Conservation (phyloP, 192 early-diverging fungal genomes). For the Phlyctochytrium planicorne region DNA sequence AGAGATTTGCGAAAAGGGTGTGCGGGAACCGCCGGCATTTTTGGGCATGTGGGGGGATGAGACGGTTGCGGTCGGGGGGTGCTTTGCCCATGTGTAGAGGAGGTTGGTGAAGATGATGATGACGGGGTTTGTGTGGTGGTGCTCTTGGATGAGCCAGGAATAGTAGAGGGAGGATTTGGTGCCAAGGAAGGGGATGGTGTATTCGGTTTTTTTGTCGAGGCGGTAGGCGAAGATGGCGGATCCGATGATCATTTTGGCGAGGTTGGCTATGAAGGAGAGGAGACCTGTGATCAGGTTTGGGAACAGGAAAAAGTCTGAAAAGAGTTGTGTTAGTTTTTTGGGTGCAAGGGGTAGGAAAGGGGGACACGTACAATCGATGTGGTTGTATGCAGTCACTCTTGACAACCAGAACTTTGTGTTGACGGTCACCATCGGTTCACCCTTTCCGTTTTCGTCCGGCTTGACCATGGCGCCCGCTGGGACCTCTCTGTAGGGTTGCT, state of each 20-base stretch:
- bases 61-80: not conserved
- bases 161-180: not conserved
- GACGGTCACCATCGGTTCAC: not conserved
- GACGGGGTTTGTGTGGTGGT: constrained; percentile 17
- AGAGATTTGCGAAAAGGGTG: not conserved
- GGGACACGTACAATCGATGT: constrained; percentile 11
- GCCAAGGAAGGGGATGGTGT: not conserved
- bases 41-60: not conserved
- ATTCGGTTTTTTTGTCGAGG: constrained; percentile 5
- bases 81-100: not conserved
- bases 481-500: not conserved
- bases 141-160: constrained; percentile 18
- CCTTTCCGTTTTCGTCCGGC: not conserved
- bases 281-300: constrained; percentile 10
- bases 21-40: not conserved
- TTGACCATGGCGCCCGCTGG: not conserved
- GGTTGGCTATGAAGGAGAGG: not conserved
- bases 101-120: constrained; percentile 7
- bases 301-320: constrained; percentile 14
- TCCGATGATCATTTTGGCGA: not conserved
- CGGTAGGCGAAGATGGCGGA: constrained; percentile 11
- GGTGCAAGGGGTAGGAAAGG: not conserved
- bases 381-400: constrained; percentile 7
- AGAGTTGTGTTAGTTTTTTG: not conserved
- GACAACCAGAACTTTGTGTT: constrained; percentile 10